A percentile compares a stretch with the other conserved stretches of the same genome.
Evolutionary conservation across 2,329 filamentous ascomycete genomes (phyloP).

Genomic region (Iodosphaeria phyllophila): DNA sequence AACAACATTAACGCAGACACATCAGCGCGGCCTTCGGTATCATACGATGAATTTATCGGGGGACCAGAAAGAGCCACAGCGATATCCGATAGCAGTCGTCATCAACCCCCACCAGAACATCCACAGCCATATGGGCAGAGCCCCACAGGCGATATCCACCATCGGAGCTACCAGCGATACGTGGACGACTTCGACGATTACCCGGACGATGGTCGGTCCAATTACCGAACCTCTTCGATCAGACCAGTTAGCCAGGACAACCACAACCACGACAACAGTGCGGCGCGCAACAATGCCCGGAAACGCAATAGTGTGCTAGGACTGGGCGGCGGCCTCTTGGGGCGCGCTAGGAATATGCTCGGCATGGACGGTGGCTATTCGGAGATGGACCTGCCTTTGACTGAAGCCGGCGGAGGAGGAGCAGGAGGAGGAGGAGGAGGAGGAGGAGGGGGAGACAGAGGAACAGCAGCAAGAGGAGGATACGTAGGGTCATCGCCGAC

Average conservation of each 20-base stretch:
- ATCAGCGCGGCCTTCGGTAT: constrained; percentile 61
- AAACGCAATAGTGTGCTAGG: constrained; percentile 80
- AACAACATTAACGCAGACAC: constrained; percentile 20
- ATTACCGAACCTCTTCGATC: too few species aligned
- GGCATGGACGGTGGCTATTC: constrained; percentile 76
- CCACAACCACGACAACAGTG: constrained; percentile 18
- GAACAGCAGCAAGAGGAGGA: too few species aligned
- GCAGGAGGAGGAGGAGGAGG: too few species aligned
- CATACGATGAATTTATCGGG: constrained; percentile 90
- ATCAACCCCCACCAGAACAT: constrained; percentile 16
- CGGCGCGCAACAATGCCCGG: constrained; percentile 35
- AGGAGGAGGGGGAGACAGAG: too few species aligned
- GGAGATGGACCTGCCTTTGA: constrained; percentile 94
- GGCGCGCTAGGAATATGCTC: constrained; percentile 73
- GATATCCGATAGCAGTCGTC: constrained; percentile 27
- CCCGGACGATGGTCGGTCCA: constrained; percentile 58
- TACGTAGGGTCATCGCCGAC: too few species aligned
- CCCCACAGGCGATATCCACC: too few species aligned
- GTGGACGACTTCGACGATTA: constrained; percentile 75
- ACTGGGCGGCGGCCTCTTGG: constrained; percentile 72
- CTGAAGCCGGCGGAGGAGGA: constrained; percentile 43
- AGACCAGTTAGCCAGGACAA: constrained; percentile 52
- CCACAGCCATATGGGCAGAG: too few species aligned
- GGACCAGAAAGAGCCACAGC: too few species aligned
- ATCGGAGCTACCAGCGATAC: constrained; percentile 90